Percentiles rank a stretch among this genome's conserved stretches.
phyloP scores from a whole-genome alignment of 2,329 filamentous ascomycete species.

The Pochonia chlamydosporia region DNA sequence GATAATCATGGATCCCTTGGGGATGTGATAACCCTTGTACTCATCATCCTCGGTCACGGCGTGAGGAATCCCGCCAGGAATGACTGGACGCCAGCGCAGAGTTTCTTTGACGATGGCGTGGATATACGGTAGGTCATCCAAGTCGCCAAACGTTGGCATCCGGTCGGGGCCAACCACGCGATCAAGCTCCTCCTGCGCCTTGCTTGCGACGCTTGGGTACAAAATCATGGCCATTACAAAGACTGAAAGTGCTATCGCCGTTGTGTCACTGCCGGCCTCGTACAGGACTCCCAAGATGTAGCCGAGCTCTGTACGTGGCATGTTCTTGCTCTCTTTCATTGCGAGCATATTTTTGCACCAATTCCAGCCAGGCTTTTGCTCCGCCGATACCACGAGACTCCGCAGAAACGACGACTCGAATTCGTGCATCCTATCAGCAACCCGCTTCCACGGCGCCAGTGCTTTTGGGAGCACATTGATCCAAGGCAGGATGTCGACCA shows the following conservation, averaged over 20 bases:
- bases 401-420: no score
- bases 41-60: slow-evolving; percentile 40
- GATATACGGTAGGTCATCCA: slow-evolving; percentile 44
- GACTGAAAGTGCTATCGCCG: slow-evolving; percentile 28
- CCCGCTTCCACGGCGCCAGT: no score
- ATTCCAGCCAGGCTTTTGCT: slow-evolving; percentile 3
- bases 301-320: slow-evolving; percentile 30
- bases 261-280: slow-evolving; percentile 38
- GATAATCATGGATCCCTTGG: slow-evolving; percentile 19
- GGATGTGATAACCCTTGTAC: slow-evolving; percentile 44
- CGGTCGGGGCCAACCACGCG: slow-evolving; percentile 40
- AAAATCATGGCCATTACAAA: slow-evolving; percentile 5
- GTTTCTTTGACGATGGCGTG: slow-evolving; percentile 50
- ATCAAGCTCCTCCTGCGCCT: slow-evolving; percentile 47
- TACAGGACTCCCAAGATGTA: slow-evolving; percentile 42
- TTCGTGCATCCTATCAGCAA: no score
- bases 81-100: slow-evolving; percentile 49
- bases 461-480: no score
- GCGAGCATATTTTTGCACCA: slow-evolving; percentile 6
- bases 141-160: slow-evolving; percentile 42
- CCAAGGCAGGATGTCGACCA: no score
- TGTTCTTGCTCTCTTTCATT: neutral
- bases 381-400: no score
- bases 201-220: slow-evolving; percentile 1
- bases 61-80: slow-evolving; percentile 37